Evolutionary conservation across 495 filamentous ascomycete genomes (phyloP).

Genomic region (Neurospora pannonica): DNA sequence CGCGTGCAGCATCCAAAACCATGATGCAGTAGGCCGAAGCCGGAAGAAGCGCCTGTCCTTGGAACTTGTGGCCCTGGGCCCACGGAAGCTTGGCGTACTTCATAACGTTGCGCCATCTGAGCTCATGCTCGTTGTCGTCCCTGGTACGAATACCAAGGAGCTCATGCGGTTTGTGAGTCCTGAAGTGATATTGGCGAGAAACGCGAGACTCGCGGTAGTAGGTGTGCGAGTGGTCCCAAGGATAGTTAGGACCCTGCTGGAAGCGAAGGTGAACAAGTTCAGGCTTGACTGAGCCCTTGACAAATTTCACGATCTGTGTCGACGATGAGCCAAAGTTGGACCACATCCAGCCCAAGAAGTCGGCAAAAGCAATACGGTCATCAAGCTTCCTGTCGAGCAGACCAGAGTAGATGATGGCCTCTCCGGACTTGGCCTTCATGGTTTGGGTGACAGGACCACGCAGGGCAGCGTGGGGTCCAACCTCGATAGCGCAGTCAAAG

Average conservation of each 20-base stretch:
- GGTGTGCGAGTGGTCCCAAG: slow-evolving; percentile 39
- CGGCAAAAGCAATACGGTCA: slow-evolving; percentile 31
- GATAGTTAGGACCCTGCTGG: slow-evolving; percentile 31
- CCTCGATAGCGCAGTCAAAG: slow-evolving; percentile 41
- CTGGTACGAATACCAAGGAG: slow-evolving; percentile 37
- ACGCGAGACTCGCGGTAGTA: slow-evolving; percentile 41
- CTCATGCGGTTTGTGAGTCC: slow-evolving; percentile 29
- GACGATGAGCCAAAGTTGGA: slow-evolving; percentile 21
- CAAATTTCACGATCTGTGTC: slow-evolving; percentile 20
- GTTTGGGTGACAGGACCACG: slow-evolving; percentile 37
- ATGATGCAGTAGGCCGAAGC: slow-evolving; percentile 37
- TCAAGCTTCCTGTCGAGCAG: slow-evolving; percentile 28
- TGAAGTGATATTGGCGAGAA: slow-evolving; percentile 35
- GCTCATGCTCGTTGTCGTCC: slow-evolving; percentile 31
- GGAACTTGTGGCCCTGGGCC: slow-evolving; percentile 33
- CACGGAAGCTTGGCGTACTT: slow-evolving; percentile 34
- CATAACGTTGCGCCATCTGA: slow-evolving; percentile 40
- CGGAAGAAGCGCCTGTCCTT: slow-evolving; percentile 33
- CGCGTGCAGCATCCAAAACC: slow-evolving; percentile 32
- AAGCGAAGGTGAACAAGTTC: slow-evolving; percentile 17
- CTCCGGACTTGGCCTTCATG: slow-evolving; percentile 18
- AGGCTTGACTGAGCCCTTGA: slow-evolving; percentile 25
- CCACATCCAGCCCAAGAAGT: slow-evolving; percentile 44
- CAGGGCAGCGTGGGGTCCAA: slow-evolving; percentile 49
- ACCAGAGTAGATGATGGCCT: slow-evolving; percentile 29